Percentiles rank a stretch among this genome's conserved stretches.
Evolutionary conservation across 306 rosid genomes (phyloP).

Genomic region (Pyrus bretschneideri): DNA sequence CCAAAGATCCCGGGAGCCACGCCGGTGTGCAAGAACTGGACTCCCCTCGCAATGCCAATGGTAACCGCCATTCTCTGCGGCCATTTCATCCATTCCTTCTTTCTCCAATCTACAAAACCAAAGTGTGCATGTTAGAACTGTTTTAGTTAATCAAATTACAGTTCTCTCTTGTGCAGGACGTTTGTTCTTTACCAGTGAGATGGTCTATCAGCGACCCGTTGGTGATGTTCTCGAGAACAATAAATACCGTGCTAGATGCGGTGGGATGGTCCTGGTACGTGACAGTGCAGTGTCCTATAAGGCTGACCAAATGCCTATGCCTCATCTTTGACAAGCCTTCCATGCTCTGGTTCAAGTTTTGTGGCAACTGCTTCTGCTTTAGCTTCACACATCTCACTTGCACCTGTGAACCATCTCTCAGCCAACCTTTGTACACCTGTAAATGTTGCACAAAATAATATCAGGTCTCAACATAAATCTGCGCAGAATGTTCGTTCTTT

Average conservation of each 20-base stretch:
- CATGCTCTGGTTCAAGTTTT: slow-evolving; percentile 37
- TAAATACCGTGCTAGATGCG: slow-evolving; percentile 38
- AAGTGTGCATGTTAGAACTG: not conserved
- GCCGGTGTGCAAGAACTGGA: slow-evolving; percentile 68
- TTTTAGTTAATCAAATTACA: not conserved
- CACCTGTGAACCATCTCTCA: slow-evolving; percentile 56
- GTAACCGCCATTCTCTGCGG: slow-evolving; percentile 78
- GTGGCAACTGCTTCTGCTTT: slow-evolving; percentile 42
- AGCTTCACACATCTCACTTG: slow-evolving; percentile 44
- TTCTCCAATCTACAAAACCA: slow-evolving; percentile 48
- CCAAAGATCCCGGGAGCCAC: slow-evolving; percentile 58
- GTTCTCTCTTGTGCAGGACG: not conserved
- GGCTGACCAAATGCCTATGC: slow-evolving; percentile 78
- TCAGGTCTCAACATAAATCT: not conserved
- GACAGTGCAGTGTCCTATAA: slow-evolving; percentile 62
- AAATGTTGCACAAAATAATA: not conserved
- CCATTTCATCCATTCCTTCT: slow-evolving; percentile 75
- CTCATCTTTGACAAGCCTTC: slow-evolving; percentile 55
- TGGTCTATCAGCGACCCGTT: slow-evolving; percentile 50
- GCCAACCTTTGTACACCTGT: slow-evolving; percentile 70
- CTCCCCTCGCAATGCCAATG: slow-evolving; percentile 62
- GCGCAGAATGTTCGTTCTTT: not conserved
- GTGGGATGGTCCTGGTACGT: slow-evolving; percentile 51
- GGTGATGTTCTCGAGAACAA: slow-evolving; percentile 54
- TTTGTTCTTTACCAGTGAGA: slow-evolving; percentile 47